Conservation (phyloP, 768 basidiomycete genomes). For the Exidia glandulosa region DNA sequence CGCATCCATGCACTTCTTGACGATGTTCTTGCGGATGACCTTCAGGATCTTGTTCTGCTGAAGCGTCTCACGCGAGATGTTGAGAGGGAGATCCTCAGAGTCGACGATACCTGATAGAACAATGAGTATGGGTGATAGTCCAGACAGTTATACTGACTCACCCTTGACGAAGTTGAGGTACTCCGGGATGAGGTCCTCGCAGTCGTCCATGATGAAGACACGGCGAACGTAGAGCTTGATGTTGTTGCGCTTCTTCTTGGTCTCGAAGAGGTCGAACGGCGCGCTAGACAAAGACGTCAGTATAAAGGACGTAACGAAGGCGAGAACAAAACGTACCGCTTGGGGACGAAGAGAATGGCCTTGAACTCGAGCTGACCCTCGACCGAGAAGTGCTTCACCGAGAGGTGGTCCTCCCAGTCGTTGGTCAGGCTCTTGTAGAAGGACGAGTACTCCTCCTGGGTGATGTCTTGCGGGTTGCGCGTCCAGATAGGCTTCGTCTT, state of each 20-base stretch:
- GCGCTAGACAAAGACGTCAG: conserved; percentile 39
- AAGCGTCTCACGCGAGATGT: conserved; percentile 99
- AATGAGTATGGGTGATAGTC: neutral
- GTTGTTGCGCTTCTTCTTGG: conserved; percentile 99
- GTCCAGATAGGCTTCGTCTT: conserved; percentile 99
- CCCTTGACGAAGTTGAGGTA: conserved; percentile 99
- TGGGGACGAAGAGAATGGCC: conserved; percentile 95
- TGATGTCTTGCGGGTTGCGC: conserved; percentile 92
- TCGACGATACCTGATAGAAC: conserved; percentile 85
- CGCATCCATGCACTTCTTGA: conserved; percentile 95
- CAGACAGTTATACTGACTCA: neutral
- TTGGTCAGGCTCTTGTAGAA: conserved; percentile 99
- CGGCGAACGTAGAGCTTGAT: conserved; percentile 99
- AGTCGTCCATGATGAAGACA: conserved; percentile 99
- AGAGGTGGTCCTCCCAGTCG: conserved; percentile 99
- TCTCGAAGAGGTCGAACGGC: conserved; percentile 99
- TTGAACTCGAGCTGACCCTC: conserved; percentile 99
- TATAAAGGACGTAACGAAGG: conserved; percentile 5
- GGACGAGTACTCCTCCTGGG: conserved; percentile 79
- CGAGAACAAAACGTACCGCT: conserved; percentile 48
- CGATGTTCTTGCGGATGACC: conserved; percentile 98
- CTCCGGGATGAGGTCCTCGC: conserved; percentile 97
- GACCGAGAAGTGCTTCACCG: conserved; percentile 99
- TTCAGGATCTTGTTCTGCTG: conserved; percentile 99
- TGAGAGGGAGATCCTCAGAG: conserved; percentile 98